Evolutionary conservation across 2,329 filamentous ascomycete species (phyloP), one percentile per base, ranked within the genome.

Genomic region (Aspergillus hiratsukae): DNA sequence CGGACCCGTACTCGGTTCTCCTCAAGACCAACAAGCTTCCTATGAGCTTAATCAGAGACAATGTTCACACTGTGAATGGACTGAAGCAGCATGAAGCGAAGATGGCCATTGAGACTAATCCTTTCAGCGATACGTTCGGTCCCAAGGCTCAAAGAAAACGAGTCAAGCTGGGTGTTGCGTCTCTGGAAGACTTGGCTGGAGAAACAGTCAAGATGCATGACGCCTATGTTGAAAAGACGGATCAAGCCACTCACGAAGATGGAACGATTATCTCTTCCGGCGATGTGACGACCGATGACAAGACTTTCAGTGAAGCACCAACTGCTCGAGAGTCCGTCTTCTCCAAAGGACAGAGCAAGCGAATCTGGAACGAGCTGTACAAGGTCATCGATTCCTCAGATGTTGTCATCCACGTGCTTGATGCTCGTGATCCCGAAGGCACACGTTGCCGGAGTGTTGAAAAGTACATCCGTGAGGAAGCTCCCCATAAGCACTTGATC

Each of bases 21-120:
- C 81, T 99, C 62, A 97, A 97, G 80, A 89, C 89, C 64, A 97
- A 97, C 76, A 97, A 97, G 79, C 82, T 99, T 50, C 94, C 94
- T 43, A 93, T 99, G 91, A 93, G 87, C 64, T 78, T 99, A 72
- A 96, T 99, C 70, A 83, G 86, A 59, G 93, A 97, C 68, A 84
- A 84, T 54, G 31, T 37, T 37, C 81, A 87, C 56, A 82, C 86
- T 49, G 83, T 87, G 65, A 93, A 96, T 67, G 93, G 92, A 0
- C 75, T 96, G 56, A 95, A 96, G 78, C 86, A 96, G 72, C 93
- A 97, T 75, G 84, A 89, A 70, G 93, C 93, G 41, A 97, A 96
- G 80, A 96, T 97, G 79, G 85, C 90, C 9, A 88, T 97, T 50
- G 91, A 96, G 77, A 89, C 87, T 19, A 84, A 88, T 31, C 91